Conservation (phyloP, 2,329 filamentous ascomycete species). For the Neophaeococcomyces mojaviensis region DNA sequence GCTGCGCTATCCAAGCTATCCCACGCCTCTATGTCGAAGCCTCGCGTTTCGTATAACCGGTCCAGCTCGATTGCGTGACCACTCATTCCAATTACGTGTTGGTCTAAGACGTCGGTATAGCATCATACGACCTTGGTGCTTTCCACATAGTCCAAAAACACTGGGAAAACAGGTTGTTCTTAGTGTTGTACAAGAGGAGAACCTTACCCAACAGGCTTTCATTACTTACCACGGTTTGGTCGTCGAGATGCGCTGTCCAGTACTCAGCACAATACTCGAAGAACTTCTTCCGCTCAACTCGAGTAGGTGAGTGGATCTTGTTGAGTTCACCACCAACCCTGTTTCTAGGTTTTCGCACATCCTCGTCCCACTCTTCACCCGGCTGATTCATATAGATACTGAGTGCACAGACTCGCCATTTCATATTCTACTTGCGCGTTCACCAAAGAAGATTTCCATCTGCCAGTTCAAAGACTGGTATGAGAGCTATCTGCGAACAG, state of each 20-base stretch:
- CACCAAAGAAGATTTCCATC: neutral
- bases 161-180: neutral
- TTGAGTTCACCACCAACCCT: neutral
- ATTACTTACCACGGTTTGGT: neutral
- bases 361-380: neutral
- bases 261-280: neutral
- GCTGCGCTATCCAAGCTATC: no score
- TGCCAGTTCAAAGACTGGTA: conserved; percentile 8
- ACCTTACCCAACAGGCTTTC: neutral
- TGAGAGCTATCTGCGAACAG: conserved; percentile 11
- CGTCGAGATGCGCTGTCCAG: neutral
- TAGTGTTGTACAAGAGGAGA: neutral
- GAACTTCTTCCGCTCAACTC: neutral
- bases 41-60: neutral
- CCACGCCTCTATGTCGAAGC: neutral
- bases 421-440: neutral
- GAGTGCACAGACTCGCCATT: conserved; percentile 1
- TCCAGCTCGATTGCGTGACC: neutral
- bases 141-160: neutral
- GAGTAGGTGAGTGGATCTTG: no score
- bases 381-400: neutral
- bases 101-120: neutral
- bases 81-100: neutral
- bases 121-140: neutral
- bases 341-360: no score